Evolutionary conservation across 73 alveolate species (phyloP).

Genomic region (Chromera velia): DNA sequence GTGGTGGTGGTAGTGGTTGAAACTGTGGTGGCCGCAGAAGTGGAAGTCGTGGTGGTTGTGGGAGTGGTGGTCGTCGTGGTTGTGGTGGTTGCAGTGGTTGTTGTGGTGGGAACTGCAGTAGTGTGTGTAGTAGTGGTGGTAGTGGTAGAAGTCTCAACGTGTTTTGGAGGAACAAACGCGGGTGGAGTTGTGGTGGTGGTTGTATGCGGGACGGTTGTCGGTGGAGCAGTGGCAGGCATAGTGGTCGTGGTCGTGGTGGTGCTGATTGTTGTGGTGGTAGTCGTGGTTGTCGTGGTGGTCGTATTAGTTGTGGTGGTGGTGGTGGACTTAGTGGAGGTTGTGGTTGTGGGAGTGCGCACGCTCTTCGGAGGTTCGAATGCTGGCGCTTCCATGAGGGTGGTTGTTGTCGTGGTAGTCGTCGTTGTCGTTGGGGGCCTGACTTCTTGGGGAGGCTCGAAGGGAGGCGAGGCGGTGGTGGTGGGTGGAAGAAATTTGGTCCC

Average conservation of each 20-base stretch:
- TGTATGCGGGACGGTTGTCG: not conserved
- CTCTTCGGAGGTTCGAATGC: conserved; percentile 8
- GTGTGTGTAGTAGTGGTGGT: conserved; percentile 13
- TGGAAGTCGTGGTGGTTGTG: conserved; percentile 12
- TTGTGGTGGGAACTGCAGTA: conserved; percentile 10
- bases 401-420: conserved; percentile 12
- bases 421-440: conserved; percentile 5
- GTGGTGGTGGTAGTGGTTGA: not conserved
- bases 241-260: conserved; percentile 26
- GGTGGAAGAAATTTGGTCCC: too few species aligned
- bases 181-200: conserved; percentile 16
- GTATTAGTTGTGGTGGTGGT: too few species aligned
- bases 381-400: not conserved
- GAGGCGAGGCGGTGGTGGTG: too few species aligned
- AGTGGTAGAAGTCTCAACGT: conserved; percentile 1
- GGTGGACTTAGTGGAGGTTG: conserved; percentile 4
- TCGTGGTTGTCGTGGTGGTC: too few species aligned
- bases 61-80: conserved; percentile 2
- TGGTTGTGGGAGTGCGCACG: conserved; percentile 5
- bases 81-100: conserved; percentile 4
- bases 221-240: conserved; percentile 9
- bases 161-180: not conserved
- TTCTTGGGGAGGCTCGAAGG: too few species aligned
- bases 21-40: not conserved
- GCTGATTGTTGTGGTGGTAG: too few species aligned